Evolutionary conservation across 805 yeast species (phyloP).

Genomic region (Grigorovia jiainica): DNA sequence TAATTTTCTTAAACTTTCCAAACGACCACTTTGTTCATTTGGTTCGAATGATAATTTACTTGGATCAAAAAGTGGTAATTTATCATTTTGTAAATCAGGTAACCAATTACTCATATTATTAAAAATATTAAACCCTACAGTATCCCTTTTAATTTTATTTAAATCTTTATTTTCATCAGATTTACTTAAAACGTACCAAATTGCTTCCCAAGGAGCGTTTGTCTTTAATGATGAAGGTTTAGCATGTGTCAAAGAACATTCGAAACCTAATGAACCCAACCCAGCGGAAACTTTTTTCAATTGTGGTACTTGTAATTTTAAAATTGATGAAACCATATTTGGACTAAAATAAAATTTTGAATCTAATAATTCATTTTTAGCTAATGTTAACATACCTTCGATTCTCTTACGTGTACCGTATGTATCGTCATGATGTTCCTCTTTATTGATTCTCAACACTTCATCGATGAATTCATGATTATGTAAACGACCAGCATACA

Average conservation of each 20-base stretch:
- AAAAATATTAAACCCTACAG: slow-evolving; percentile 52
- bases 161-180: slow-evolving; percentile 39
- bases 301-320: slow-evolving; percentile 80
- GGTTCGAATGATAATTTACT: slow-evolving; percentile 43
- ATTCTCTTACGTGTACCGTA: slow-evolving; percentile 80
- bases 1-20: slow-evolving; percentile 57
- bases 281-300: slow-evolving; percentile 66
- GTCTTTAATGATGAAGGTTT: slow-evolving; percentile 80
- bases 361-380: slow-evolving; percentile 53
- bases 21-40: slow-evolving; percentile 45
- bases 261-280: slow-evolving; percentile 71
- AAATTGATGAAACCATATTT: slow-evolving; percentile 59
- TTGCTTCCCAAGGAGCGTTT: slow-evolving; percentile 72
- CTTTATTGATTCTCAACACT: slow-evolving; percentile 46
- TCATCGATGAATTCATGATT: slow-evolving; percentile 54
- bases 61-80: slow-evolving; percentile 20
- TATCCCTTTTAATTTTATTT: slow-evolving; percentile 36
- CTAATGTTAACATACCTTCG: slow-evolving; percentile 86
- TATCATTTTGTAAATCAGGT: slow-evolving; percentile 4
- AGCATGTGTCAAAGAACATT: slow-evolving; percentile 84
- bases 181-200: slow-evolving; percentile 63
- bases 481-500: slow-evolving; percentile 86
- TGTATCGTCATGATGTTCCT: slow-evolving; percentile 34
- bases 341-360: slow-evolving; percentile 79
- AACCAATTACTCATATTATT: slow-evolving; percentile 27